Conservation (phyloP, 2,329 filamentous ascomycete genomes). For the Cladosporium sphaerospermum region DNA sequence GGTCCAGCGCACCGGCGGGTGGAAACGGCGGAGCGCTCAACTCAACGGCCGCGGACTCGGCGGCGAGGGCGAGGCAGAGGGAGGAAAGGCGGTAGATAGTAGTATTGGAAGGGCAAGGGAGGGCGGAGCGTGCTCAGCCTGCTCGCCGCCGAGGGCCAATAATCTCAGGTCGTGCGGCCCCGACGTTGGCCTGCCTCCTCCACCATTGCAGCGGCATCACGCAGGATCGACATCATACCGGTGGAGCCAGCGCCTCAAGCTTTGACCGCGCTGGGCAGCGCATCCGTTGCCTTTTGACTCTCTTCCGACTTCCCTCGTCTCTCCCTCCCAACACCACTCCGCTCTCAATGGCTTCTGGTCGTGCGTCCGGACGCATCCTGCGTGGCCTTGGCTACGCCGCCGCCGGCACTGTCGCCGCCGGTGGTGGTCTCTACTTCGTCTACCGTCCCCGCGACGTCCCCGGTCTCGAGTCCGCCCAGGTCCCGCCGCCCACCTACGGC, state of each 20-base stretch:
- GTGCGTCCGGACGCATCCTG: constrained; percentile 39
- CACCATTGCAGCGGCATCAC: not conserved
- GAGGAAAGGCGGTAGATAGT: not conserved
- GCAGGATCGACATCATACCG: constrained; percentile 12
- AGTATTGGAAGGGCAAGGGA: no score
- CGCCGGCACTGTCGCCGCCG: constrained; percentile 48
- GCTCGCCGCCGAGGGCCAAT: not conserved
- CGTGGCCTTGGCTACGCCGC: constrained; percentile 55
- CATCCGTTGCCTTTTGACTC: constrained; percentile 4
- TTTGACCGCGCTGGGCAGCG: constrained; percentile 4
- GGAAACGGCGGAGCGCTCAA: not conserved
- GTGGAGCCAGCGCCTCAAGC: constrained; percentile 6
- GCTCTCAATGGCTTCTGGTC: constrained; percentile 10
- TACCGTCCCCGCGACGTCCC: constrained; percentile 69
- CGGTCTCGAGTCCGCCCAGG: constrained; percentile 60
- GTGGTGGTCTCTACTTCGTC: constrained; percentile 53
- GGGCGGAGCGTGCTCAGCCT: not conserved
- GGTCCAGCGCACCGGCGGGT: no score
- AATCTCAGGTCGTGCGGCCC: not conserved
- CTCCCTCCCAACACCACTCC: not conserved
- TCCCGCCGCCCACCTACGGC: constrained; percentile 64
- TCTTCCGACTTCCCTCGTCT: not conserved
- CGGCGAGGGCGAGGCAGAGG: not conserved
- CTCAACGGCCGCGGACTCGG: not conserved
- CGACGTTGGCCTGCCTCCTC: not conserved